Evolutionary conservation across 345 rosid genomes (phyloP).

Genomic region (Eucalyptus melliodora): DNA sequence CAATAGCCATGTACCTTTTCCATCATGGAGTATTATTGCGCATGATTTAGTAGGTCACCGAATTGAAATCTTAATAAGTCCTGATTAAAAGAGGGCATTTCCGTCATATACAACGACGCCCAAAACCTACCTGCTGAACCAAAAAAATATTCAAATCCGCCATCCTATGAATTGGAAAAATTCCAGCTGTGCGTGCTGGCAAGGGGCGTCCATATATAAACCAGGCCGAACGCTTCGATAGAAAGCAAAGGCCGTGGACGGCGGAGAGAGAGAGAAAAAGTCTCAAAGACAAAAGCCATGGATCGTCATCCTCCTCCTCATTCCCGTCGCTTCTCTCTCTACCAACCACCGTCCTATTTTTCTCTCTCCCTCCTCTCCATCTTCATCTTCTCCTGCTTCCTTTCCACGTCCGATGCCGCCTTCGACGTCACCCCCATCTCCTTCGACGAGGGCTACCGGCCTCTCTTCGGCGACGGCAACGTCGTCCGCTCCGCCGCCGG

Average conservation of each 20-base stretch:
- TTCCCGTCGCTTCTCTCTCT: not conserved
- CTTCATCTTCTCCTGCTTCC: not conserved
- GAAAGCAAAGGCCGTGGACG: not conserved
- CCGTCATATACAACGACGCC: not conserved
- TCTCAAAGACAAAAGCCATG: not conserved
- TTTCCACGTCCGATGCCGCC: not conserved
- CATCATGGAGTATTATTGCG: not conserved
- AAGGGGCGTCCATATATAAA: not conserved
- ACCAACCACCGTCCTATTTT: not conserved
- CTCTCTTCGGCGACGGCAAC: constrained; percentile 79
- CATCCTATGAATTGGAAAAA: not conserved
- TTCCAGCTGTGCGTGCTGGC: not conserved
- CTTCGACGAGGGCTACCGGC: constrained; percentile 70
- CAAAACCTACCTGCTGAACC: not conserved
- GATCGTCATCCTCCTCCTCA: not conserved
- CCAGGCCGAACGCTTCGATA: not conserved
- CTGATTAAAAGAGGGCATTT: not conserved
- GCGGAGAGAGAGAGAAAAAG: not conserved
- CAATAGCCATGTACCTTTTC: not conserved
- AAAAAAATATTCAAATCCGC: not conserved
- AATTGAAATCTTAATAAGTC: not conserved
- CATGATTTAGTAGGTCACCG: not conserved
- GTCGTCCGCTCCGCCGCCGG: constrained; percentile 71
- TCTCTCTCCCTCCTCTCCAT: not conserved
- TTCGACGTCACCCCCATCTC: constrained; percentile 47